These are phyloP conservation scores for Hypoxylon sp. DNA, from an alignment of 2,329 filamentous ascomycete genomes.

Conservation along the genomic window DNA sequence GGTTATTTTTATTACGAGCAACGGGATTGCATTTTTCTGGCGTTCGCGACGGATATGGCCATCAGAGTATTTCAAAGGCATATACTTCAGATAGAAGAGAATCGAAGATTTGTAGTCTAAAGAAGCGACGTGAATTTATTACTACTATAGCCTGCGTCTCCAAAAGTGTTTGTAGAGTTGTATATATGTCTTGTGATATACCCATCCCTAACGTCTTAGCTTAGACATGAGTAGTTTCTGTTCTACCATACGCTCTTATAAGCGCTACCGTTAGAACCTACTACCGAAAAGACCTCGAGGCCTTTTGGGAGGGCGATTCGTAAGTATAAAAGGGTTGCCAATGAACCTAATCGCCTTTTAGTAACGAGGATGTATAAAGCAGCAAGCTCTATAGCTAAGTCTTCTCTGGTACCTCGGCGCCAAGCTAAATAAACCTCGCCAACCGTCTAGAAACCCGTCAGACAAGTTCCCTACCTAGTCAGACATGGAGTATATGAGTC, in stretches of 20 bases:
- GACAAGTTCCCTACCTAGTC: not conserved
- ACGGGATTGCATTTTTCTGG: slow-evolving; percentile 33
- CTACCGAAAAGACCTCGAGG: not conserved
- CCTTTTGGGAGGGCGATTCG: not conserved
- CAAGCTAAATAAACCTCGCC: not conserved
- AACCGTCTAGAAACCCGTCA: slow-evolving; percentile 2
- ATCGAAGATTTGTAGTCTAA: slow-evolving; percentile 16
- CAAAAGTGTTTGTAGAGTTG: too few species aligned
- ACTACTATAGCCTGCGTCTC: not conserved
- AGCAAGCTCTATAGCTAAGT: too few species aligned
- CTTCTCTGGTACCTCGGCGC: not conserved
- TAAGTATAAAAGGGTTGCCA: not conserved
- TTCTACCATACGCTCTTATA: not conserved
- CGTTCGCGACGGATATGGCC: slow-evolving; percentile 29
- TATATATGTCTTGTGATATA: not conserved
- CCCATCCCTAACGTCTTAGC: not conserved
- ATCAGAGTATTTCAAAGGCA: slow-evolving; percentile 5
- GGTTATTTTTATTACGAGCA: slow-evolving; percentile 4
- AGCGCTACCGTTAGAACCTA: not conserved
- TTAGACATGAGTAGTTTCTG: not conserved
- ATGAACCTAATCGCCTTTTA: not conserved
- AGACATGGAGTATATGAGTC: too few species aligned
- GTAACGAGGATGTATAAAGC: not conserved
- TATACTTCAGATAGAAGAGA: slow-evolving; percentile 14
- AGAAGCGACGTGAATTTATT: not conserved